Evolutionary conservation across 352 stramenopile species (phyloP).

Genomic region (Paralagenidium karlingii): DNA sequence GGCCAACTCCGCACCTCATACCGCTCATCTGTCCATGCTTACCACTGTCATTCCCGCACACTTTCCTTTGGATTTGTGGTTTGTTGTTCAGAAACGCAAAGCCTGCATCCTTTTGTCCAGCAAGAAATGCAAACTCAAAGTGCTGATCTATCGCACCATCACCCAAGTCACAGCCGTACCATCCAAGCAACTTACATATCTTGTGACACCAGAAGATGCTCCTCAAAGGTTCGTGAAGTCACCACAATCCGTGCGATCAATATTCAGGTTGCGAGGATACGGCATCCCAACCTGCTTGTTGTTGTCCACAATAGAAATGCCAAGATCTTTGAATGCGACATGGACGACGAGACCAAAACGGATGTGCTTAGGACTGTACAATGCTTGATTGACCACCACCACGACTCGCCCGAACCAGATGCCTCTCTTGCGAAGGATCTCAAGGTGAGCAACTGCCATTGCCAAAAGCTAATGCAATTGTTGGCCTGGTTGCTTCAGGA

Average conservation of each 20-base stretch:
- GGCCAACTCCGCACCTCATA: too few species aligned
- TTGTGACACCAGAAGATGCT: background rate
- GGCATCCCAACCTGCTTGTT: too few species aligned
- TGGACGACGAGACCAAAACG: constrained; percentile 28
- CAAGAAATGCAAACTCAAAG: constrained; percentile 48
- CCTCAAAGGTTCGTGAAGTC: background rate
- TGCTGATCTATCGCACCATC: constrained; percentile 61
- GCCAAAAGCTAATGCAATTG: background rate
- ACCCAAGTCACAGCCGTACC: constrained; percentile 15
- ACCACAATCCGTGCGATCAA: background rate
- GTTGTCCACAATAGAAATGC: constrained; percentile 35
- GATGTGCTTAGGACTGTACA: constrained; percentile 19
- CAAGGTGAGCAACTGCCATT: constrained; percentile 19
- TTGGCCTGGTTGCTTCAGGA: background rate
- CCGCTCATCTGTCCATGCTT: too few species aligned
- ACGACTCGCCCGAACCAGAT: constrained; percentile 16
- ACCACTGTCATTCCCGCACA: constrained; percentile 2
- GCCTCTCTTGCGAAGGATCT: constrained; percentile 37
- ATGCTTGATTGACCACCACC: constrained; percentile 22
- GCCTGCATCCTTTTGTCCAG: constrained; percentile 51
- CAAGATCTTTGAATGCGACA: constrained; percentile 37
- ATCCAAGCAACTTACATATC: too few species aligned
- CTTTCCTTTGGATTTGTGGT: background rate
- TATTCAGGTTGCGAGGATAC: too few species aligned
- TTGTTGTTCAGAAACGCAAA: constrained; percentile 25